Percentiles rank a stretch among this genome's conserved stretches.
phyloP scores from a whole-genome alignment of 495 filamentous ascomycete species.

The Talaromyces liani region DNA sequence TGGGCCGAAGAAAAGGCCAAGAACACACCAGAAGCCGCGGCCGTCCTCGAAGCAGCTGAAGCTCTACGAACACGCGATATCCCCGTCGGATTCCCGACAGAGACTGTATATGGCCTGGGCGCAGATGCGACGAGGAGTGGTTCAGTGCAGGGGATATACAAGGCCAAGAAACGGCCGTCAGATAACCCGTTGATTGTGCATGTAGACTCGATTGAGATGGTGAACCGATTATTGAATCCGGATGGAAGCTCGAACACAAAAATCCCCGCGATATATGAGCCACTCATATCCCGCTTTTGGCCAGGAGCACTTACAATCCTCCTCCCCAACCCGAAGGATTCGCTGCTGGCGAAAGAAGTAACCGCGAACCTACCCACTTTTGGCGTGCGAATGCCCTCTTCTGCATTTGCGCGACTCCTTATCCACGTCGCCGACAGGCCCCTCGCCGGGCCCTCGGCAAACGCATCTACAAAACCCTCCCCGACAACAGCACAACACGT shows the following conservation, averaged over 20 bases:
- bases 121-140: conserved; percentile 81
- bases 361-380: conserved; percentile 79
- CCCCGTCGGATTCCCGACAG: conserved; percentile 93
- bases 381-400: conserved; percentile 82
- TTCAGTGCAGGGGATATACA: conserved; percentile 88
- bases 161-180: conserved; percentile 78
- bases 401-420: conserved; percentile 74
- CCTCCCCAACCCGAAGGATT: conserved; percentile 64
- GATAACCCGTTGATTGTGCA: conserved; percentile 97
- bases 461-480: conserved; percentile 84
- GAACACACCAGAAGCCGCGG: conserved; percentile 29
- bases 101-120: conserved; percentile 95
- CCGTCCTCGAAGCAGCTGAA: conserved; percentile 47
- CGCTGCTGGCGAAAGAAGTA: conserved; percentile 73
- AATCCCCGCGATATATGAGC: conserved; percentile 76
- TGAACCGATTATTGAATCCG: conserved; percentile 53
- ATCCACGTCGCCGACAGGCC: conserved; percentile 70
- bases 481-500: conserved; percentile 90
- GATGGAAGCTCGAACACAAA: conserved; percentile 18
- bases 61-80: conserved; percentile 54
- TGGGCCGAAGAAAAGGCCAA: conserved; percentile 33
- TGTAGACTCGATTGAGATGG: conserved; percentile 72
- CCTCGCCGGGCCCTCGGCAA: conserved; percentile 90
- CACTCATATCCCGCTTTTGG: conserved; percentile 83
- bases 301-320: conserved; percentile 92